Conservation (phyloP, 176 grass and related monocot species). For the Ampelocalamus luodianensis region DNA sequence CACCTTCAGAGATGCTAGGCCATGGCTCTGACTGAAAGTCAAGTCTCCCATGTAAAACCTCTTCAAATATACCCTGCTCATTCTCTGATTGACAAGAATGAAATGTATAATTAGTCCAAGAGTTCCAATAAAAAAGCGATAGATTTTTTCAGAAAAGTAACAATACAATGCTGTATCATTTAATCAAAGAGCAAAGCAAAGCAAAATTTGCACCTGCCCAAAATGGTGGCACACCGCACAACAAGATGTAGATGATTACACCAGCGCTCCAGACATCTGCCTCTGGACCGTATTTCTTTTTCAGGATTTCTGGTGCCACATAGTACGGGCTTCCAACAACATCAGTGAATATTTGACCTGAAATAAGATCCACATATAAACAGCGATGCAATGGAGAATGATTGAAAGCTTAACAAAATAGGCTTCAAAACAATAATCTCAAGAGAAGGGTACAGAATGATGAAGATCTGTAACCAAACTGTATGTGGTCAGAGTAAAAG, state of each 20-base stretch:
- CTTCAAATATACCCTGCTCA: constrained; percentile 96
- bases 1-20: constrained; percentile 88
- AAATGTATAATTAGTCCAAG: background rate
- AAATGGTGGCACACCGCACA: constrained; percentile 89
- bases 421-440: background rate
- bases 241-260: constrained; percentile 88
- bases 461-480: background rate
- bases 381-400: constrained; percentile 6
- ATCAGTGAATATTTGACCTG: constrained; percentile 82
- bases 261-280: constrained; percentile 95
- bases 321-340: constrained; percentile 97
- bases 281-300: constrained; percentile 85
- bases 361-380: constrained; percentile 28
- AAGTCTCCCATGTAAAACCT: constrained; percentile 82
- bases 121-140: too few species aligned
- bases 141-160: background rate
- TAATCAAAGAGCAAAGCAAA: background rate
- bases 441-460: background rate
- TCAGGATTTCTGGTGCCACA: constrained; percentile 84
- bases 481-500: background rate
- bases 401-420: background rate
- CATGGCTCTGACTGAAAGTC: constrained; percentile 89
- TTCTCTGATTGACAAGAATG: constrained; percentile 54
- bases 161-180: too few species aligned
- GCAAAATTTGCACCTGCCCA: constrained; percentile 68